Evolutionary conservation across 257 asterid species (phyloP), one percentile per base, ranked within the genome.

Genomic region (Hygrophila difformis): DNA sequence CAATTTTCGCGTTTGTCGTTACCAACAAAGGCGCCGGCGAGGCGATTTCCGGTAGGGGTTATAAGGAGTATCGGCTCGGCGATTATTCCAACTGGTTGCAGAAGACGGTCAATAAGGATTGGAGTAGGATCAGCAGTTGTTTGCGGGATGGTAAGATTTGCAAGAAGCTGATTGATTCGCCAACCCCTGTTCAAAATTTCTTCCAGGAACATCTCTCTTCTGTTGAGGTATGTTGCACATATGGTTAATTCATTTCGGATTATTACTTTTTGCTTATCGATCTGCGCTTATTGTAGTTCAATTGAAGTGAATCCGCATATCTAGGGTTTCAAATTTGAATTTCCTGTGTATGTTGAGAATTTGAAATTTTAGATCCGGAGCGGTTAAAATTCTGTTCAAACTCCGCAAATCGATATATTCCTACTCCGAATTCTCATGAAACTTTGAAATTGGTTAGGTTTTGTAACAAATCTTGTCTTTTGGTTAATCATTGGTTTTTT

Each of bases 1-100:
- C 96, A 2, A 82, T 85, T 29, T 89, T 89, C 70, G 96, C 94
- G 1, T 84, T 89, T 33, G 95, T 85, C 16, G 97, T 89, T 5
- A 89, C 96, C 2, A 85, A 79, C 16, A 85, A 73, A 45, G 98
- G 98, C 3, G 94, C 91, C 12, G 96, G 98, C 0, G 67, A 82
- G 46, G 60, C 43, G 0, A 0, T 89, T 7, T 51, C 91, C 6
- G 84, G 40, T 0, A 79, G 19, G 55, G 98, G 94, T 18, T 85
- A 85, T 39, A 82, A 72, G 65, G 94, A 85, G 69, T 89, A 84
- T 26, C 61, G 74, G 69, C 75, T 89, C 28, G 93, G 93, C n/a
- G 84, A 84, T 53, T 89, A 84, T 31, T 75, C 86, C 0, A 72
- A 70, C 41, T 89, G 98, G 98, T 45, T 89, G 78, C 98, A 82